These are phyloP conservation scores for Moringa oleifera DNA, from an alignment of 345 rosid genomes.

Conservation along the genomic window DNA sequence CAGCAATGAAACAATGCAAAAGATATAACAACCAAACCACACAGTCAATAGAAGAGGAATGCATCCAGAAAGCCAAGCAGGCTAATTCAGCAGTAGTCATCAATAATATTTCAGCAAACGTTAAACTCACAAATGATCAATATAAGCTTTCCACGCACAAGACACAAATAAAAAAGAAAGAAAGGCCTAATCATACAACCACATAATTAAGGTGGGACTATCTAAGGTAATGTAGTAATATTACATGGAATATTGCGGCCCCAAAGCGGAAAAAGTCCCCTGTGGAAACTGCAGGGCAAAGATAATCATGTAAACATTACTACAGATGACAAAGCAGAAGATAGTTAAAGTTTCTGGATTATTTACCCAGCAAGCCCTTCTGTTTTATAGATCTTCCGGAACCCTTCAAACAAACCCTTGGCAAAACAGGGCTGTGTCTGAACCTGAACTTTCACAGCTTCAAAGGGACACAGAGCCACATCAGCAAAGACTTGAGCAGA, in stretches of 20 bases:
- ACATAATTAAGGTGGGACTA: neutral
- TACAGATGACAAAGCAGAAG: slow-evolving; percentile 1
- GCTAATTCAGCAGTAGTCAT: neutral
- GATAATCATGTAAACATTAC: neutral
- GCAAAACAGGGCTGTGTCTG: slow-evolving; percentile 57
- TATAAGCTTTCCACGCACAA: slow-evolving; percentile 3
- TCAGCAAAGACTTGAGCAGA: slow-evolving; percentile 71
- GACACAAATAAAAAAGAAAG: neutral
- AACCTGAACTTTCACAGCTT: slow-evolving; percentile 59
- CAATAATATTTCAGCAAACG: neutral
- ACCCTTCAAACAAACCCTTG: slow-evolving; percentile 55
- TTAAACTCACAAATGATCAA: neutral
- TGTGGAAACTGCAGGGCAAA: neutral
- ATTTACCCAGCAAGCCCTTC: slow-evolving; percentile 56
- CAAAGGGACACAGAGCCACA: slow-evolving; percentile 65
- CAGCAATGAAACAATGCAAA: neutral
- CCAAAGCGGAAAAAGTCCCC: too few species aligned
- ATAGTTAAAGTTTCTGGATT: neutral
- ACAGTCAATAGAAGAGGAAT: neutral
- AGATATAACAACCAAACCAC: neutral
- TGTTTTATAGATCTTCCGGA: slow-evolving; percentile 46
- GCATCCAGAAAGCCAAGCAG: neutral
- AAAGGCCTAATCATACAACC: neutral
- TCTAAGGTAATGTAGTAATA: slow-evolving; percentile 1
- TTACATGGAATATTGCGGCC: too few species aligned